A percentile compares a stretch with the other conserved stretches of the same genome.
Evolutionary conservation across 805 yeast genomes (phyloP).

Genomic region (Spathaspora passalidarum): DNA sequence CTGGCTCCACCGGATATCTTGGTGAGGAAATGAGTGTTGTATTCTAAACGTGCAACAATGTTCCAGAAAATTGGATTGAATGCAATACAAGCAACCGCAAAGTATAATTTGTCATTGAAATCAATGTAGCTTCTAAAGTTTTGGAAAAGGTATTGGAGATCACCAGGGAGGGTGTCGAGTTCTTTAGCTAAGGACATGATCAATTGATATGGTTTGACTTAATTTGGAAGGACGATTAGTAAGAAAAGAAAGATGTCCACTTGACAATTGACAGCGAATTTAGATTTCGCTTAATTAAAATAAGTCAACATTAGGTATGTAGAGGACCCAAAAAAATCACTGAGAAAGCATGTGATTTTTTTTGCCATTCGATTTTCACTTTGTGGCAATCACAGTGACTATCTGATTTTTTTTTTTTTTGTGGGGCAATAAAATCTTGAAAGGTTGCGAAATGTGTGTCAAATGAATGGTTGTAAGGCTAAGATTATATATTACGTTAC

Average conservation of each 20-base stretch:
- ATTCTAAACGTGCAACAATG: conserved; percentile 82
- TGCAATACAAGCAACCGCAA: conserved; percentile 62
- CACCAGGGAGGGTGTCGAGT: conserved; percentile 9
- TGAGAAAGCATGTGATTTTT: too few relatives aligned
- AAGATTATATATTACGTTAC: too few relatives aligned
- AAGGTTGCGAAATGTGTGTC: too few relatives aligned
- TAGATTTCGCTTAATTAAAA: too few relatives aligned
- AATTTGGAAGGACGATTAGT: background rate
- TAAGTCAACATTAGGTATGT: too few relatives aligned
- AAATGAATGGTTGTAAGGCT: too few relatives aligned
- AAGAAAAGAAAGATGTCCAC: background rate
- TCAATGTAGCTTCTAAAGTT: conserved; percentile 20
- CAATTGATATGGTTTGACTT: background rate
- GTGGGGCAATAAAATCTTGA: too few relatives aligned
- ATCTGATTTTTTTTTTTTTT: too few relatives aligned
- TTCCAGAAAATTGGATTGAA: conserved; percentile 98
- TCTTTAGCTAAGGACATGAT: conserved; percentile 4
- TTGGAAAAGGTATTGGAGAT: conserved; percentile 16
- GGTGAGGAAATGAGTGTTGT: conserved; percentile 72
- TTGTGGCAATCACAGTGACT: too few relatives aligned
- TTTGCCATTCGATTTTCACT: too few relatives aligned
- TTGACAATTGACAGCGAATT: too few relatives aligned
- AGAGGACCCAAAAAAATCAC: too few relatives aligned
- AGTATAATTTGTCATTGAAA: conserved; percentile 18
- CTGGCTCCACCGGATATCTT: conserved; percentile 65